Evolutionary conservation across 2,329 filamentous ascomycete species (phyloP), one percentile per base, ranked within the genome.

Genomic region (Fusarium torreyae): DNA sequence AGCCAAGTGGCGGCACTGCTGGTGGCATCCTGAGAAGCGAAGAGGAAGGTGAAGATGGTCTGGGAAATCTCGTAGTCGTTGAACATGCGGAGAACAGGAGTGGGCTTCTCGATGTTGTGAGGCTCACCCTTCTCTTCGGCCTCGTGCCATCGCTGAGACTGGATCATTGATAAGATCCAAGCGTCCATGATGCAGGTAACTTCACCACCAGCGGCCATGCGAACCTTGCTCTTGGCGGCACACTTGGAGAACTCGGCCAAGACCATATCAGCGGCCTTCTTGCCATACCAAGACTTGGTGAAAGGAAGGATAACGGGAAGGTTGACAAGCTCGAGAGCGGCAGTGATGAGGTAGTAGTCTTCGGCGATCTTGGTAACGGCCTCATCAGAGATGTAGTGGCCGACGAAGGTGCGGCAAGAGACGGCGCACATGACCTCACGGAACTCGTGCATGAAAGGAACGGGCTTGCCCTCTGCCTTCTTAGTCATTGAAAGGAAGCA

Each of bases 341-440:
- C 95, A 15, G 96, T 98, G 78, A 98, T 97, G 70, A 95, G 88
- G 82, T 97, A 98, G 84, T 97, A 99, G 82, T 98, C 94, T 81
- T 97, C 92, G 66, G 95, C 92, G 70, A 98, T 96, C 85, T 93
- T 94, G 87, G 97, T 95, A 76, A 98, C 91, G 49, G 92, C 89
- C 78, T 94, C 92, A 63, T 97, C 92, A 45, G 91, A 90, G 81
- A 98, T 95, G 84, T 98, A 98, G 84, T 97, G 91, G 42, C 96
- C 96, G 67, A 97, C 94, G 79, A 98, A 98, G n/a, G 94, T 97
- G 68, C 95, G 92, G 86, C 94, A 96, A 43, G 94, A 97, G 43
- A 98, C 90, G 66, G 95, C 95, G 77, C 93, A 97, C 89, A 97
- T 97, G 75, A 98, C 84, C 81, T 98, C 94, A 73, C 96, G 94